Base-by-base conservation (phyloP, 345 rosid genomes). In the Linum tenue region DNA sequence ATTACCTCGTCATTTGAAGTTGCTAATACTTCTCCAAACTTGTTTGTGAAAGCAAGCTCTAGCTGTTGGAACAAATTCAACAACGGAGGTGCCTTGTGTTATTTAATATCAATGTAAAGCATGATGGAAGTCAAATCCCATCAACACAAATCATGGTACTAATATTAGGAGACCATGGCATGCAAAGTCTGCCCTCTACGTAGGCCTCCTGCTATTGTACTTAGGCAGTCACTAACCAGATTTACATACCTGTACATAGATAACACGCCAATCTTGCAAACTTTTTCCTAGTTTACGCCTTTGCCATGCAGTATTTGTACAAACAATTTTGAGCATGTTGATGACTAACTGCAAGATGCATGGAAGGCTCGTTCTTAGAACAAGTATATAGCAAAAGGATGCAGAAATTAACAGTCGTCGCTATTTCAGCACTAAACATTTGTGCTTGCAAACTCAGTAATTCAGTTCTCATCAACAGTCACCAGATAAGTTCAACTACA, bases 261-360 rank as follows among this genome's bases (percentile, higher is more conserved):
- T 80, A 74, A 85, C 77, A 65, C 95, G 90, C 99, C 99, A 95
- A 77, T 95, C 97, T 74, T 90, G 92, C 69, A 95, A 79, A 68
- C 89, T 79, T 79, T 95, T 95, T 63, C 99, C 99, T 62, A 95
- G 96, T 77, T 91, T 91, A 64, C 99, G 92, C 81, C 99, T 91
- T 81, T 95, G 97, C 99, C 99, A 95, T 43, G 97, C 88, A 81
- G 87, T 73, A 83, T 95, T 95, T 68, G 99, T 86, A 73, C 96
- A 85, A 60, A 95, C 84, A 74, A 95, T 86, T 80, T 83, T 91
- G 70, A 95, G 91, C 77, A 91, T 82, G 80, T 91, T 95, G 72
- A 83, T 78, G 72, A 91, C 85, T 61, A 95, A 72, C 97, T 95
- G 95, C 97, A 84, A 64, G 2, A 41, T 60, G 72, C 67, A 74